Conservation (phyloP, 2,329 filamentous ascomycete genomes). For the Penicillium sp. region DNA sequence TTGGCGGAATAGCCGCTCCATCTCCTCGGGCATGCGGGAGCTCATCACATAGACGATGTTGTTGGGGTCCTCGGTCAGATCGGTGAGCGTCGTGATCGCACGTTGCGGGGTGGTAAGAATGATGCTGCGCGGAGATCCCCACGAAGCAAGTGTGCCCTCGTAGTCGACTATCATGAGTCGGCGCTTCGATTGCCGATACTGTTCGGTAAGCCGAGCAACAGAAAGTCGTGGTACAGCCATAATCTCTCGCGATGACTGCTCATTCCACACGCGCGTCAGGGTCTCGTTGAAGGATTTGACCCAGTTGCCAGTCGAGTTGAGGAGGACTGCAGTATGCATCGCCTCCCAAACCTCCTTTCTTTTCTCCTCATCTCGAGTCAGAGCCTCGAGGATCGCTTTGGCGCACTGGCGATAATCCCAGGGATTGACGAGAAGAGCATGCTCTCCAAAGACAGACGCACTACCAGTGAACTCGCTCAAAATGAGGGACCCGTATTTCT, state of each 20-base stretch:
- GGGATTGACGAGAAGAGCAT: conserved; percentile 82
- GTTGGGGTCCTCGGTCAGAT: conserved; percentile 69
- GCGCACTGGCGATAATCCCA: conserved; percentile 91
- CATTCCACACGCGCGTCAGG: conserved; percentile 70
- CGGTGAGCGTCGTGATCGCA: conserved; percentile 74
- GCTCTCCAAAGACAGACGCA: conserved; percentile 72
- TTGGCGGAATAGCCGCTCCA: conserved; percentile 77
- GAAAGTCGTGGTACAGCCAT: conserved; percentile 82
- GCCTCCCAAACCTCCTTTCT: conserved; percentile 69
- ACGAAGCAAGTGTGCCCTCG: conserved; percentile 84
- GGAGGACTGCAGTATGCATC: conserved; percentile 66
- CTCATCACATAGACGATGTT: conserved; percentile 96
- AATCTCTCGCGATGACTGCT: conserved; percentile 78
- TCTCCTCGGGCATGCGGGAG: conserved; percentile 76
- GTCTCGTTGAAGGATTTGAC: conserved; percentile 67
- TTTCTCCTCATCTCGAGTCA: conserved; percentile 74
- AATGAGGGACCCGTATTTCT: conserved; percentile 83
- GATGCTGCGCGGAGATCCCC: conserved; percentile 77
- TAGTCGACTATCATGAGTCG: conserved; percentile 89
- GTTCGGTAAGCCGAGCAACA: conserved; percentile 56
- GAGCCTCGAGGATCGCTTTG: conserved; percentile 73
- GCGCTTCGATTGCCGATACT: conserved; percentile 61
- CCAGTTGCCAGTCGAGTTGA: conserved; percentile 83
- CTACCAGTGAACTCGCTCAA: conserved; percentile 94
- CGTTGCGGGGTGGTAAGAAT: conserved; percentile 82